Evolutionary conservation across 306 rosid species (phyloP).

Genomic region (Hippophae rhamnoides): DNA sequence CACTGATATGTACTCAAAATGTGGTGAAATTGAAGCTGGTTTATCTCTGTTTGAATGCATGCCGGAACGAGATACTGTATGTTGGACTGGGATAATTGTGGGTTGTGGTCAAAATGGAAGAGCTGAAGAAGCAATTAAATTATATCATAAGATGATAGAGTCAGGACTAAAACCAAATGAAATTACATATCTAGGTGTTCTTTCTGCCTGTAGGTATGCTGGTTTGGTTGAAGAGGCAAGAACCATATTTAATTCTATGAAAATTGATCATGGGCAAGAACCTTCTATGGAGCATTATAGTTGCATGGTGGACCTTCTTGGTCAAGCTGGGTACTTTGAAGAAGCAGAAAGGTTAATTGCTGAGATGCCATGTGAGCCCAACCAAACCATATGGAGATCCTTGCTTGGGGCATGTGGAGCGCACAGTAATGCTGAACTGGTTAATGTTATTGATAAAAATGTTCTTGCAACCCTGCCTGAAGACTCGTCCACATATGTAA

Average conservation of each 20-base stretch:
- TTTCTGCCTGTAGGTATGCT: constrained; percentile 78
- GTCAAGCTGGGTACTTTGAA: constrained; percentile 52
- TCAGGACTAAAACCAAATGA: constrained; percentile 58
- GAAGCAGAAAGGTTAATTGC: constrained; percentile 52
- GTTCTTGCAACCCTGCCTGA: constrained; percentile 49
- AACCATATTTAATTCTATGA: constrained; percentile 48
- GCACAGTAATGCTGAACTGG: constrained; percentile 49
- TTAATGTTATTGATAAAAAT: constrained; percentile 38
- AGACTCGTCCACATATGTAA: constrained; percentile 61
- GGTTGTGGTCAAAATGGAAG: constrained; percentile 92
- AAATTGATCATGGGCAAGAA: constrained; percentile 38
- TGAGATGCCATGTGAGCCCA: constrained; percentile 63
- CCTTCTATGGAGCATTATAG: constrained; percentile 60
- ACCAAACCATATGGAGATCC: constrained; percentile 59
- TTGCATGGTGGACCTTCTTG: constrained; percentile 82
- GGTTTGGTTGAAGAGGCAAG: constrained; percentile 66
- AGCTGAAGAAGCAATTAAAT: constrained; percentile 46
- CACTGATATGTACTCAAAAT: constrained; percentile 69
- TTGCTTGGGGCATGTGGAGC: constrained; percentile 66
- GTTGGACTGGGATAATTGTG: constrained; percentile 89
- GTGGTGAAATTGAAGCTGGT: constrained; percentile 72
- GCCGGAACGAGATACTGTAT: constrained; percentile 45
- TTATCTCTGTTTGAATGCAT: constrained; percentile 43
- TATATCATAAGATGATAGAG: constrained; percentile 52
- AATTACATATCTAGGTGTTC: constrained; percentile 67